Conservation (phyloP, 768 basidiomycete species). For the Mycena vitilis region DNA sequence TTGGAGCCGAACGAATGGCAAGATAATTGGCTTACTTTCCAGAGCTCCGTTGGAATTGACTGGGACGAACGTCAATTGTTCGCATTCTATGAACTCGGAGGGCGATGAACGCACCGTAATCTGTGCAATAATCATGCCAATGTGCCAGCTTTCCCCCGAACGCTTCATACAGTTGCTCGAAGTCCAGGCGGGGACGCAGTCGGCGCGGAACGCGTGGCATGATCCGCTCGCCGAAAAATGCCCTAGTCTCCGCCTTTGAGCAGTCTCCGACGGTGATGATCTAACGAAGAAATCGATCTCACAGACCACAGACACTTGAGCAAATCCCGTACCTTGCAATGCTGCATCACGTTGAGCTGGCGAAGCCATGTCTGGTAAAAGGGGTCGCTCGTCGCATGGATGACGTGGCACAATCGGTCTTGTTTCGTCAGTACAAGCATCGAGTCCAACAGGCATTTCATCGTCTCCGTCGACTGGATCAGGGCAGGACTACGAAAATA, state of each 20-base stretch:
- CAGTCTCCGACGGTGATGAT: constrained; percentile 87
- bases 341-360: constrained; percentile 83
- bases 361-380: constrained; percentile 89
- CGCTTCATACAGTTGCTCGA: constrained; percentile 79
- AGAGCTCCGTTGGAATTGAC: constrained; percentile 81
- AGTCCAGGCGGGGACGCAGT: constrained; percentile 65
- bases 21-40: constrained; percentile 61
- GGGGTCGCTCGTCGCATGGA: constrained; percentile 85
- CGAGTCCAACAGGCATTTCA: constrained; percentile 88
- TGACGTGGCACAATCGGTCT: constrained; percentile 85
- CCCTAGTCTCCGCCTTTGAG: constrained; percentile 74
- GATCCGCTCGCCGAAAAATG: constrained; percentile 73
- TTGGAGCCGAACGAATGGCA: neutral
- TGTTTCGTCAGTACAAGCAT: constrained; percentile 91
- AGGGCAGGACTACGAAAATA: constrained; percentile 67
- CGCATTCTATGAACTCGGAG: neutral
- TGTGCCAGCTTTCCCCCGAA: constrained; percentile 90
- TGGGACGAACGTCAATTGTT: constrained; percentile 41
- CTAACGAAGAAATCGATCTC: constrained; percentile 43
- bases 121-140: constrained; percentile 83
- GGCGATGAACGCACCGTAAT: constrained; percentile 64
- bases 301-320: neutral
- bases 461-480: constrained; percentile 81
- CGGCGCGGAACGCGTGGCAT: constrained; percentile 78
- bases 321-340: constrained; percentile 73